phyloP scores from a whole-genome alignment of 495 filamentous ascomycete species.

The Penicillium atrosanguineum region DNA sequence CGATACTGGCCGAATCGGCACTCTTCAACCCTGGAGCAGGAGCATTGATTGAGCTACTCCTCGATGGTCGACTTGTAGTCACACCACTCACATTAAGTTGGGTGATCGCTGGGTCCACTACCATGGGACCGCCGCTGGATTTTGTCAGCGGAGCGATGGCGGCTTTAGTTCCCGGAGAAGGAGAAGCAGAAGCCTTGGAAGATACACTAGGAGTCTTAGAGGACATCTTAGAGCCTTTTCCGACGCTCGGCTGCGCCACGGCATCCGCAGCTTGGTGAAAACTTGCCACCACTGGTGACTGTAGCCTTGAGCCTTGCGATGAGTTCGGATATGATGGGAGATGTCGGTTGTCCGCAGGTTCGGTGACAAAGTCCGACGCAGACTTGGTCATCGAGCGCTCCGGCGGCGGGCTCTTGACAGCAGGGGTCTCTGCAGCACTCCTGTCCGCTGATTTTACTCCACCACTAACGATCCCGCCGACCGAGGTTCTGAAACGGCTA shows the following conservation, averaged over 20 bases:
- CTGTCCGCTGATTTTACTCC: slow-evolving; percentile 40
- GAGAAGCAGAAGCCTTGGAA: slow-evolving; percentile 50
- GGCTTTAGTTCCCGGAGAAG: slow-evolving; percentile 39
- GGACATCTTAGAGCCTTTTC: slow-evolving; percentile 53
- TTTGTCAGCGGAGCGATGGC: slow-evolving; percentile 46
- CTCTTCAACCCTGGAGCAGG: slow-evolving; percentile 27
- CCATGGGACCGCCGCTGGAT: slow-evolving; percentile 35
- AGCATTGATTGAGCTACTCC: slow-evolving; percentile 34
- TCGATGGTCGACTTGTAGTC: slow-evolving; percentile 36
- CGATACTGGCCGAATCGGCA: slow-evolving; percentile 30
- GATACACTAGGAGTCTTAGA: slow-evolving; percentile 52
- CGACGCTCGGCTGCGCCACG: slow-evolving; percentile 34
- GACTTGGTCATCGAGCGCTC: slow-evolving; percentile 32
- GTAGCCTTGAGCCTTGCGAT: slow-evolving; percentile 38
- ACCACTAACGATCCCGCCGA: slow-evolving; percentile 57
- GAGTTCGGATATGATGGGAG: slow-evolving; percentile 31
- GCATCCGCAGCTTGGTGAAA: slow-evolving; percentile 33
- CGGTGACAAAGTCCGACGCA: slow-evolving; percentile 20
- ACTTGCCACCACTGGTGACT: slow-evolving; percentile 37
- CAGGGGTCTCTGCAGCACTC: slow-evolving; percentile 22
- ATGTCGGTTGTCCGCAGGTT: slow-evolving; percentile 17
- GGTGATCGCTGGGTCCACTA: slow-evolving; percentile 45
- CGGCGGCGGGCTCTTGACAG: slow-evolving; percentile 24
- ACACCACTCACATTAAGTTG: slow-evolving; percentile 57
- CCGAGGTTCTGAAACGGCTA: slow-evolving; percentile 73